Base-by-base conservation (phyloP, 768 basidiomycete species). In the Tylopilus felleus region DNA sequence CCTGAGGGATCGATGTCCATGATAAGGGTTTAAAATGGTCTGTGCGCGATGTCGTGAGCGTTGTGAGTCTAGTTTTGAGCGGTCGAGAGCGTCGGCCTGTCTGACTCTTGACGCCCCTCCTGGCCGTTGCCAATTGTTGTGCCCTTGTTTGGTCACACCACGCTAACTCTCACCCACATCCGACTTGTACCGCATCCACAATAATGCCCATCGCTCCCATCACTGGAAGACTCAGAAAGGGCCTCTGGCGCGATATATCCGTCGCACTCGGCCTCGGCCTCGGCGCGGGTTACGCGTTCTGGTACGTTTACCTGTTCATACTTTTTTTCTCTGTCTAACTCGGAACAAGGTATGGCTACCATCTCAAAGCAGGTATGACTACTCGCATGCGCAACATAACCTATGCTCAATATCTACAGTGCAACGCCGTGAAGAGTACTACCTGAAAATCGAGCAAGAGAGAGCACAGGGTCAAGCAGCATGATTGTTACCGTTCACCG, bases 201-300 rank as follows among this genome's bases (percentile, higher is more conserved):
- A 71, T 61, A 55, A 93, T 93, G 90, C 71, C 90, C 66, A 88
- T 96, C 70, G 86, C 90, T 57, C 93, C 93, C 63, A 93, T 96
- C 73, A 89, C 89, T 48, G 93, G 93, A 71, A 93, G 83, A 76
- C 88, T 95, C 75, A 89, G 93, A 77, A 96, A 95, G 75, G 80
- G 85, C 65, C 84, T 95, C 73, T 90, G 90, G 84, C 82, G 92
- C 58, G 94, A 97, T 69, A 63, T 96, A 58, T 77, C 82, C 44
- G 77, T 82, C 63, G 80, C 83, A 36, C 68, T 95, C 41, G 93
- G 90, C 61, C 81, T 96, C 48, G 93, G 93, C 25, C 60, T 86
- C 51, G 76, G 83, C 45, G 76, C 80, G 12, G 93, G 82, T 29
- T 95, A 92, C 65, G 80, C 80, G 3, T 97, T 81, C 76, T 97